Base-by-base conservation (phyloP, 2,329 filamentous ascomycete genomes). In the Pezicula rhizophila region DNA sequence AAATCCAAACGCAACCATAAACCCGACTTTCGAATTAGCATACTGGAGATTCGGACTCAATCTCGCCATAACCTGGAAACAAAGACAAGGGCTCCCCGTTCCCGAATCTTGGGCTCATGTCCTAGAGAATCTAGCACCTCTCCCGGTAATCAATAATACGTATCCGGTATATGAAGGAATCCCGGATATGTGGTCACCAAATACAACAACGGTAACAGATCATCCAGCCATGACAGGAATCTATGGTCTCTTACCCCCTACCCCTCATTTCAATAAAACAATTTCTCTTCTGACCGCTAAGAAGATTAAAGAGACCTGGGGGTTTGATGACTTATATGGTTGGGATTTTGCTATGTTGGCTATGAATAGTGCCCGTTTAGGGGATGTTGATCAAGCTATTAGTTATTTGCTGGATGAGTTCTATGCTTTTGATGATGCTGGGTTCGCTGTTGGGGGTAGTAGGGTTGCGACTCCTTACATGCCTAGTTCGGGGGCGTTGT, bases 21-120 rank as follows among this genome's bases (percentile, higher is more conserved):
- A 82, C 55, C 76, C 79, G 15, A 73, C 77, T 0, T 83, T 82
- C 48, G 79, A 83, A 64, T 64, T 78, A 5, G 55, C 78, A 6
- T 83, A 83, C 61, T 82, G 78, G 78, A 70, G 75, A 14, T 82
- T 82, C 51, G 79, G 79, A 1, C 68, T 82, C 14, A 70, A 76
- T 20, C 61, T 80, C 1, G 79, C 79, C 3, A 65, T 68, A 2
- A 56, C 63, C 8, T 83, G 79, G 79, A 77, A 76, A 57, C 50
- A 63, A 42, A 67, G 77, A 3, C 73, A 75, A 42, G 64, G 64
- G 2, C 64, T 70, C n/a, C 40, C 66, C 0, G 61, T 72, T 0
- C 77, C 78, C 0, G 41, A 56, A 0, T 55, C 60, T 2, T 83
- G 78, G 78, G 61, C 60, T 1, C 60, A 60, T 1, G 75, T 82